Evolutionary conservation across 2,329 filamentous ascomycete genomes (phyloP).

Genomic region (Aspergillus sp.): DNA sequence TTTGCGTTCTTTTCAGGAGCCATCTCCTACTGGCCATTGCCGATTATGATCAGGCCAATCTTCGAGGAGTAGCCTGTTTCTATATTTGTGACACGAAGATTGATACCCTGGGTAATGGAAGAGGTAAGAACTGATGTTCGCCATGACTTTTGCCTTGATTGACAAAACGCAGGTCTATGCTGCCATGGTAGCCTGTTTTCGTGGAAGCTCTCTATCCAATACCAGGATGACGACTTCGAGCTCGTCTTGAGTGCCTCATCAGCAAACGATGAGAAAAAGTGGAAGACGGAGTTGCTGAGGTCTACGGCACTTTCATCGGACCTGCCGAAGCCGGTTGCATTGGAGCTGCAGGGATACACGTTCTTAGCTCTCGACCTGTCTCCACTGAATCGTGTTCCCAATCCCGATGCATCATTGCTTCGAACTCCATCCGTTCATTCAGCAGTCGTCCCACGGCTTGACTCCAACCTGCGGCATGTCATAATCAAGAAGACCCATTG

Average conservation of each 20-base stretch:
- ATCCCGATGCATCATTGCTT: constrained; percentile 62
- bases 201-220: constrained; percentile 88
- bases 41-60: constrained; percentile 63
- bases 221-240: constrained; percentile 74
- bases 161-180: constrained; percentile 66
- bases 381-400: constrained; percentile 72
- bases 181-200: constrained; percentile 83
- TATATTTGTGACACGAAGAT: constrained; percentile 50
- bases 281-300: constrained; percentile 67
- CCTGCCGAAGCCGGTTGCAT: constrained; percentile 47
- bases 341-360: constrained; percentile 27
- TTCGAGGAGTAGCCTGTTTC: constrained; percentile 74
- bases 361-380: constrained; percentile 67
- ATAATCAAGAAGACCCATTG: constrained; percentile 83
- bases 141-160: constrained; percentile 8
- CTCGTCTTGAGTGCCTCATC: constrained; percentile 85
- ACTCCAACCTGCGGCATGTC: constrained; percentile 68
- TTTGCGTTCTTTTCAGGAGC: constrained; percentile 79
- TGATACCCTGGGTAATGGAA: constrained; percentile 34
- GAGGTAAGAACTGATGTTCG: constrained; percentile 25
- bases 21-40: constrained; percentile 74
- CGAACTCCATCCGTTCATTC: constrained; percentile 70
- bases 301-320: constrained; percentile 51
- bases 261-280: constrained; percentile 73
- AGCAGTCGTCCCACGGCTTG: constrained; percentile 70